Conservation (phyloP, 805 yeast species). For the Suhomyces xylopsoci region DNA sequence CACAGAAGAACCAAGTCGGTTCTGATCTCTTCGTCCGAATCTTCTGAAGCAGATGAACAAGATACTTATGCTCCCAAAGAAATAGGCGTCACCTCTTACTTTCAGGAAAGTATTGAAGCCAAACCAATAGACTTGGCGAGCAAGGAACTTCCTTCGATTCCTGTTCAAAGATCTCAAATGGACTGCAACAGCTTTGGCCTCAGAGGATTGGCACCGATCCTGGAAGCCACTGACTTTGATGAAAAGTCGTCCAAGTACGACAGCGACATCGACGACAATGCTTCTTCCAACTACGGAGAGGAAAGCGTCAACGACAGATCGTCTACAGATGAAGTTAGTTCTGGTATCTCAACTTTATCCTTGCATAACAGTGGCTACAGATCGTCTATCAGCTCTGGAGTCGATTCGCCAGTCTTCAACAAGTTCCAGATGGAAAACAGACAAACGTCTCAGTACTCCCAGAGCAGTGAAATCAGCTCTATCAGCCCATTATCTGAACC, state of each 20-base stretch:
- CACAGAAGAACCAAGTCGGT: conserved; percentile 17
- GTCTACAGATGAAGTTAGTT: conserved; percentile 20
- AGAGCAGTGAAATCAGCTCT: conserved; percentile 14
- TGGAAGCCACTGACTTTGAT: conserved; percentile 31
- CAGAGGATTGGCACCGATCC: conserved; percentile 38
- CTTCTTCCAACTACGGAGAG: conserved; percentile 15
- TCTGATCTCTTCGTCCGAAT: conserved; percentile 16
- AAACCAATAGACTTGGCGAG: neutral
- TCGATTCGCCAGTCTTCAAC: conserved; percentile 21
- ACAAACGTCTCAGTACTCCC: conserved; percentile 6
- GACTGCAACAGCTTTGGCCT: conserved; percentile 25
- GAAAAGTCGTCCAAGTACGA: conserved; percentile 31
- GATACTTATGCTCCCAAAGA: conserved; percentile 7
- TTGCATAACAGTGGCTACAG: conserved; percentile 38
- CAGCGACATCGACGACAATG: conserved; percentile 19
- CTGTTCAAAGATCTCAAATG: conserved; percentile 13
- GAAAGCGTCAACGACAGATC: conserved; percentile 15
- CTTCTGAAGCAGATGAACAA: conserved; percentile 14
- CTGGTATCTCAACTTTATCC: conserved; percentile 35
- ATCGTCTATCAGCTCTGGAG: conserved; percentile 34
- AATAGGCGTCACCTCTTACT: conserved; percentile 5
- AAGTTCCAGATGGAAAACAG: conserved; percentile 12
- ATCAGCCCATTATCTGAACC: conserved; percentile 17
- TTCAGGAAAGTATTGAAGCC: conserved; percentile 15
- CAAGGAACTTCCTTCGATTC: conserved; percentile 11